A percentile compares a stretch with the other conserved stretches of the same genome.
Conservation (phyloP, 306 rosid species). For the Casuarina cunninghamiana region DNA sequence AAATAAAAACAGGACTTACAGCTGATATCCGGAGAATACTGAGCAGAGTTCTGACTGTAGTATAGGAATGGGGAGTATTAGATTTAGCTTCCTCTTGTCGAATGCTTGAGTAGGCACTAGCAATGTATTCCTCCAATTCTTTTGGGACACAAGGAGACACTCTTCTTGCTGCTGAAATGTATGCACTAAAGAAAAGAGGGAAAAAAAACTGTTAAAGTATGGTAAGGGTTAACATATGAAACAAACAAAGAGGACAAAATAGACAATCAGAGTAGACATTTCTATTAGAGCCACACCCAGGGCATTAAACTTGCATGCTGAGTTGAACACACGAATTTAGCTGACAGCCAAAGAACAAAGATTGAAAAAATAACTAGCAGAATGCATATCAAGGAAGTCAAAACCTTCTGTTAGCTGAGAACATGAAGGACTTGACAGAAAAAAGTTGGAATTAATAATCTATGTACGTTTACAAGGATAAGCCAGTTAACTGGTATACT, state of each 20-base stretch:
- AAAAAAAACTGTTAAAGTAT: conserved; percentile 1
- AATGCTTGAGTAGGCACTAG: conserved; percentile 84
- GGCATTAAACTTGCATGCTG: neutral
- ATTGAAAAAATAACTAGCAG: neutral
- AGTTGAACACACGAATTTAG: neutral
- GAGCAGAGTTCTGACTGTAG: conserved; percentile 94
- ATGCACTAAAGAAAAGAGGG: conserved; percentile 53
- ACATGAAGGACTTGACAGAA: neutral
- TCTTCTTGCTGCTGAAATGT: conserved; percentile 95
- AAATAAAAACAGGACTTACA: conserved; percentile 44
- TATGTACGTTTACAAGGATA: neutral
- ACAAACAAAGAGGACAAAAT: neutral
- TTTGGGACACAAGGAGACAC: conserved; percentile 75
- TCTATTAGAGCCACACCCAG: neutral
- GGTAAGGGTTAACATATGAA: neutral
- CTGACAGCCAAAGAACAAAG: neutral
- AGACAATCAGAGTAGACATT: neutral
- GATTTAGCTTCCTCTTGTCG: conserved; percentile 97
- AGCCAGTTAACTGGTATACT: neutral
- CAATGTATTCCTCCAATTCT: conserved; percentile 93
- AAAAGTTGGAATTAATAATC: neutral
- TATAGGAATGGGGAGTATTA: conserved; percentile 85
- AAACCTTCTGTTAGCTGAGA: neutral
- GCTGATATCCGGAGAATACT: conserved; percentile 96
- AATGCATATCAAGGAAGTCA: neutral